Evolutionary conservation across 306 rosid species (phyloP), one percentile per base, ranked within the genome.

Genomic region (Oxytropis ochrocephala): DNA sequence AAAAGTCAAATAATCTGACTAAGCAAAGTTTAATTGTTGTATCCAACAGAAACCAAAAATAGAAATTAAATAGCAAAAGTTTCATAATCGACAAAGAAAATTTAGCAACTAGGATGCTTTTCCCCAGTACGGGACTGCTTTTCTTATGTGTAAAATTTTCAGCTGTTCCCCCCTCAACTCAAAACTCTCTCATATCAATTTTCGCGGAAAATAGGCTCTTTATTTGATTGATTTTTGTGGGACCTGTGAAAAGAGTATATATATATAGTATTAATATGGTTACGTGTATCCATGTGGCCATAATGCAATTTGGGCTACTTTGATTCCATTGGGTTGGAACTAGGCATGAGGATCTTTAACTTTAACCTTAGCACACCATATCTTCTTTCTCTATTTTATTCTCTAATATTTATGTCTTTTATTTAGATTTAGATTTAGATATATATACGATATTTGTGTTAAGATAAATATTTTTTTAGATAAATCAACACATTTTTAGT

Each of bases 1-100:
- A 58, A 75, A 59, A 32, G 78, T 74, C 78, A 78, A 73, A 78
- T 44, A 52, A 78, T 78, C 72, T 51, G 80, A 82, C 75, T 69
- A 69, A 65, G 75, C 78, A 74, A 70, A 69, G 53, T 70, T 57
- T 64, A 12, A 17, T 24, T 50, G 81, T 65, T 65, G 75, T 66
- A 69, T 41, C 75, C 58, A 33, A 19, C 13, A 47, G 75, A 44
- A 79, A 73, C 67, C 52, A 38, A 38, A 53, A 61, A n/a, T 12
- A 1, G 59, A 59, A 60, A 76, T 38, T 63, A 11, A 41, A 21
- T 47, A 44, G 46, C 27, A 55, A 46, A 50, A 61, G 71, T 30
- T 64, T 24, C 55, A 47, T 30, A 80, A 68, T 60, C 67, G 71
- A 77, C 74, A 58, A 62, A 53, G 52, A 32, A 61, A 75, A 63